Evolutionary conservation across 495 filamentous ascomycete genomes (phyloP), one percentile per base, ranked within the genome.

Genomic region (Lepidopterella palustris): DNA sequence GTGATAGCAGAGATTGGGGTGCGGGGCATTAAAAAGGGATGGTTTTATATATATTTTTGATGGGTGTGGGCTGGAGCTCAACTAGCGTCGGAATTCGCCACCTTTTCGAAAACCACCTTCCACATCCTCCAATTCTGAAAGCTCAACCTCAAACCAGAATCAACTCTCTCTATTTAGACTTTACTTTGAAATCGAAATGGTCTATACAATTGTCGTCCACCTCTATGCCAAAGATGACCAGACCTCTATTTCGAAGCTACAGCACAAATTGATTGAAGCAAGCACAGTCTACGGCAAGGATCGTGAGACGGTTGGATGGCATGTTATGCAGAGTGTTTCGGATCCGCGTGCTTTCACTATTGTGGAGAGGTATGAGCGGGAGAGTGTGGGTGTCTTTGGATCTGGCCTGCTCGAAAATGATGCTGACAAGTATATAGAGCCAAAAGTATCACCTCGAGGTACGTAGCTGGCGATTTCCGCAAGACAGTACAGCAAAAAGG

Each of bases 281-380:
- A 80, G 79, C 6, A 74, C 77, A 61, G 76, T 86, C 29, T 87
- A 86, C 73, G 79, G 78, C 51, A 76, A 84, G 63, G 84, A 87
- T 73, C 80, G 81, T 68, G 84, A 87, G 76, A 85, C 82, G 0
- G 64, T 86, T 55, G 78, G 79, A 18, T 87, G 84, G 84, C 80
- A 82, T 71, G 82, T 84, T 35, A 83, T 86, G 84, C 84, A 87
- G 69, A 80, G 79, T 59, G 74, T 81, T 47, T 73, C 79, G 62
- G 85, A 87, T 70, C 75, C 75, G 57, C 78, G 83, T 63, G 81
- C 82, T 32, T 87, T 88, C 72, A 83, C 81, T 4, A 85, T 88
- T 62, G 84, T 87, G 55, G 85, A 88, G 76, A 78, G 84, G 20
- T 87, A 85, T 73, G 71, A 74, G 57, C 74, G 79, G 59, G 84